A percentile compares a stretch with the other conserved stretches of the same genome.
Conservation (phyloP, 2,329 filamentous ascomycete genomes). For the Ascochyta fabae region DNA sequence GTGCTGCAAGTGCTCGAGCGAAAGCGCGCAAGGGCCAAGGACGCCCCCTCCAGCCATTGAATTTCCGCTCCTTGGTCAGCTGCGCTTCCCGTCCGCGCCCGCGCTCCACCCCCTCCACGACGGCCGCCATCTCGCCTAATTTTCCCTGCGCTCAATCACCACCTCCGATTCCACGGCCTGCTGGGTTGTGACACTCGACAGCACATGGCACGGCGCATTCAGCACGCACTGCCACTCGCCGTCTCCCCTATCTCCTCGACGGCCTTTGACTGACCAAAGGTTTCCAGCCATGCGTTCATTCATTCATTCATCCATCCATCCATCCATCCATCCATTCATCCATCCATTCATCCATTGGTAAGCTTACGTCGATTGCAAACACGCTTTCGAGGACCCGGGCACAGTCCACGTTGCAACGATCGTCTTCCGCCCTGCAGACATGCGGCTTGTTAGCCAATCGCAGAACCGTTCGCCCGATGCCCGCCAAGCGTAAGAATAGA, state of each 20-base stretch:
- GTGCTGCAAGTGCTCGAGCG: background rate
- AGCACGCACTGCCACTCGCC: background rate
- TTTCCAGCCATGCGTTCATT: background rate
- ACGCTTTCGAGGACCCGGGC: background rate
- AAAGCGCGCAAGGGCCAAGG: background rate
- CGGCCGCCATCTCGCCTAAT: conserved; percentile 12
- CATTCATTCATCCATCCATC: too few species aligned
- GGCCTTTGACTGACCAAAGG: background rate
- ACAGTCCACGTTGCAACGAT: background rate
- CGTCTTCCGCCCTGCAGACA: background rate
- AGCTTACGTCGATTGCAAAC: background rate
- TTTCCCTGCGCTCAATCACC: background rate
- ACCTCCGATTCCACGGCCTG: too few species aligned
- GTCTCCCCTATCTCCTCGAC: background rate
- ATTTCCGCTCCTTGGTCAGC: conserved; percentile 1
- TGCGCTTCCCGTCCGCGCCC: conserved; percentile 4
- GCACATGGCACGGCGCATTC: too few species aligned
- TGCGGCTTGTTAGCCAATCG: conserved; percentile 5
- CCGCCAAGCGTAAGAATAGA: conserved; percentile 5
- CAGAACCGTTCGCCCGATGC: background rate
- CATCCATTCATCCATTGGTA: background rate
- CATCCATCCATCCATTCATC: too few species aligned
- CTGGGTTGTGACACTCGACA: too few species aligned
- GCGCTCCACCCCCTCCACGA: conserved; percentile 17
- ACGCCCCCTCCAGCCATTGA: background rate